Base-by-base conservation (phyloP, 1,284 basidiomycete genomes). In the Sphagnurus paluster region DNA sequence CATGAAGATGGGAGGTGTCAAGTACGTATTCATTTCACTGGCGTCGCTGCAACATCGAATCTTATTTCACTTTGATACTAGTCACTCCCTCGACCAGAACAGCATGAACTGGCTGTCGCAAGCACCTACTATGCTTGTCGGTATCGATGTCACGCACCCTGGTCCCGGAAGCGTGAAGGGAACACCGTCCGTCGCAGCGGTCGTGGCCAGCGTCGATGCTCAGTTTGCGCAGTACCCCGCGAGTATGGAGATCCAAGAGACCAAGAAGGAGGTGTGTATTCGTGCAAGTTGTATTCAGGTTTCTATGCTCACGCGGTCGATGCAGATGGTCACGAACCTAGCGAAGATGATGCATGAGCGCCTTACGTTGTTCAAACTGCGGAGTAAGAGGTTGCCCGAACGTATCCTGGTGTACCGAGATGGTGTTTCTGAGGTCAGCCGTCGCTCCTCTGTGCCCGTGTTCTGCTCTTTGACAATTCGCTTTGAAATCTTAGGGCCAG, bases 71-170 rank as follows among this genome's bases (percentile, higher is more conserved):
- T 19, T n/a, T n/a, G 4, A 23, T 10, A 26, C 33, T 9, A 76
- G 74, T 57, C 87, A 90, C 53, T 64, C 61, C 6, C 63, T 90
- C 30, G 82, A 84, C 49, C 56, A 62, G 8, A 55, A 59, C 1
- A 78, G 68, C 50, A 77, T 83, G 65, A 43, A 44, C 1, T 85
- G 80, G 81, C 66, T 90, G 30, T 72, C 66, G 49, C 55, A 70
- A 48, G 63, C 60, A 50, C 69, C 80, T 5, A 90, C 87, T 0
- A 91, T 92, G 83, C 62, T 91, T 24, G 77, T 91, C 23, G 89
- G 89, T 5, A 88, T 90, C 66, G 89, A 92, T 58, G 89, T 92
- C 11, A 90, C 88, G 0, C 90, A 91, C 64, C 86, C 87, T 17
- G 83, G 85, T 13, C 77, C 76, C 3, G 80, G 82, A 0, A 84